phyloP scores from a whole-genome alignment of 1,284 basidiomycete genomes.

The Cutaneotrichosporon sp. region DNA sequence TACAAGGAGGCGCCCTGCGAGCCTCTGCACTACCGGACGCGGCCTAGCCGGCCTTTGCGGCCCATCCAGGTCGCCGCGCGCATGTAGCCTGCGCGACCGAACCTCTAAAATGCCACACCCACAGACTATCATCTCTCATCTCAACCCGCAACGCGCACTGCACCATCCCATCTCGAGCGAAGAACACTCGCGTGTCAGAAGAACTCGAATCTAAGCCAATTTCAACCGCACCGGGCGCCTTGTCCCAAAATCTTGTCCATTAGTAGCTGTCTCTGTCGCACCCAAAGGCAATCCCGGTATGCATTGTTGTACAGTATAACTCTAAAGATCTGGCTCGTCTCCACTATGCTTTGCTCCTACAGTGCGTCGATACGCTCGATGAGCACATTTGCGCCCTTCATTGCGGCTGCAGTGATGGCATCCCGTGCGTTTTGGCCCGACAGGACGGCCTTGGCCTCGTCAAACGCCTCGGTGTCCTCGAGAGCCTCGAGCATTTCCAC shows the following conservation, averaged over 20 bases:
- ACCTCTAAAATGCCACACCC: too few species aligned
- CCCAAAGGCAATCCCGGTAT: background rate
- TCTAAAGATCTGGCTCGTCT: background rate
- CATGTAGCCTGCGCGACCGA: too few species aligned
- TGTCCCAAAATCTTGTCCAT: background rate
- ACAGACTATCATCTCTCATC: too few species aligned
- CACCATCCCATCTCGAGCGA: too few species aligned
- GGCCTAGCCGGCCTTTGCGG: background rate
- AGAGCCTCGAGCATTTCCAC: conserved; percentile 69
- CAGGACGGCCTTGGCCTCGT: conserved; percentile 59
- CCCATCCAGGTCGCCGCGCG: too few species aligned
- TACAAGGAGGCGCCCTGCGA: conserved; percentile 20
- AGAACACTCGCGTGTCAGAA: too few species aligned
- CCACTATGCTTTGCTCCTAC: conserved; percentile 12
- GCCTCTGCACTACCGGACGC: background rate
- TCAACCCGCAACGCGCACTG: too few species aligned
- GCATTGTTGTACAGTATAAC: conserved; percentile 4
- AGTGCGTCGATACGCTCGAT: conserved; percentile 37
- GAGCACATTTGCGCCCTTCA: conserved; percentile 45
- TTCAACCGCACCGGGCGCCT: too few species aligned
- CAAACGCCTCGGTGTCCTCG: conserved; percentile 48
- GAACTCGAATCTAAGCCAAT: background rate
- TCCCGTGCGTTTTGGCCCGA: conserved; percentile 48
- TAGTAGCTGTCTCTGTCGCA: background rate
- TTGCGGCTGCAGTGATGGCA: conserved; percentile 30